Evolutionary conservation across 2,329 filamentous ascomycete species (phyloP).

Genomic region (Fusarium fracticaudum): DNA sequence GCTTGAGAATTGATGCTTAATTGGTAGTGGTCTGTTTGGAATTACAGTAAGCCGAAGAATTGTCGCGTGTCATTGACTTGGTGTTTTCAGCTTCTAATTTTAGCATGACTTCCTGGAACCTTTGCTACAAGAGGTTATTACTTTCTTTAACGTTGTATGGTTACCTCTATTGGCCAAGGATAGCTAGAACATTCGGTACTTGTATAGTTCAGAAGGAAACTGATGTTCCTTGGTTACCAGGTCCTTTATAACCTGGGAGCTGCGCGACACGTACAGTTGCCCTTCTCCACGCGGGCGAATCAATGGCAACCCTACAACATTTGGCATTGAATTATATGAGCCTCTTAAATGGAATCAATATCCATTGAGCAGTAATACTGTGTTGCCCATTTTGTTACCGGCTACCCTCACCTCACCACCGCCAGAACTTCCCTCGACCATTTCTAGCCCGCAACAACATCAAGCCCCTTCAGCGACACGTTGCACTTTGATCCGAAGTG

Average conservation of each 20-base stretch:
- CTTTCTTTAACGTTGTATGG: not conserved
- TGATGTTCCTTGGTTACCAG: fast-evolving
- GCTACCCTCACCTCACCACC: fast-evolving
- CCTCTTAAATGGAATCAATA: too few species aligned
- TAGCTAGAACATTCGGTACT: not conserved
- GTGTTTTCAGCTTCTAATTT: not conserved
- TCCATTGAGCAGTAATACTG: fast-evolving
- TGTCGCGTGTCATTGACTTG: not conserved
- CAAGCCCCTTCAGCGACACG: not conserved
- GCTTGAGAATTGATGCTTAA: not conserved
- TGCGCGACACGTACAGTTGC: not conserved
- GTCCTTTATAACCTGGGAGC: not conserved
- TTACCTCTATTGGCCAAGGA: fast-evolving
- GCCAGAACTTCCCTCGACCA: fast-evolving
- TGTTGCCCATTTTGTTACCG: not conserved
- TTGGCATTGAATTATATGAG: not conserved
- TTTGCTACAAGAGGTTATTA: not conserved
- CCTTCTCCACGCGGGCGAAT: not conserved
- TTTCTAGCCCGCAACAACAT: fast-evolving
- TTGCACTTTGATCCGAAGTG: not conserved
- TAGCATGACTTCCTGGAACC: not conserved
- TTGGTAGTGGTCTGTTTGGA: not conserved
- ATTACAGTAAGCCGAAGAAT: not conserved
- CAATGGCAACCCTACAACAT: not conserved
- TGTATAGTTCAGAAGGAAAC: not conserved